phyloP scores from a whole-genome alignment of 2,329 filamentous ascomycete genomes.

The Colletotrichum sp. region DNA sequence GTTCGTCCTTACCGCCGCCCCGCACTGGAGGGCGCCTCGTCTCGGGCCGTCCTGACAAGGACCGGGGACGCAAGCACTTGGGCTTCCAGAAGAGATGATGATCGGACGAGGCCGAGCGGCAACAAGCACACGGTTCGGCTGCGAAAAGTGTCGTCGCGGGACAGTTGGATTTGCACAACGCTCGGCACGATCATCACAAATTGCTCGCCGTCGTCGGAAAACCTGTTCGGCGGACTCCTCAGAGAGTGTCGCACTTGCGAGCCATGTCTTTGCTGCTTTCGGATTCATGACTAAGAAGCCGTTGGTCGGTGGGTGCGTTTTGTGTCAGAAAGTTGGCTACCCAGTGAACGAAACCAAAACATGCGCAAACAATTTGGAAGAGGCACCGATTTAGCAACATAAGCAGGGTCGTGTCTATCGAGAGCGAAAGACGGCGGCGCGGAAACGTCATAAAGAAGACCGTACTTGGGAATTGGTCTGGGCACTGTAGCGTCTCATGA shows the following conservation, averaged over 20 bases:
- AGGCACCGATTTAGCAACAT: background rate
- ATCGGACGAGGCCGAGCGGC: background rate
- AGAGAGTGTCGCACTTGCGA: background rate
- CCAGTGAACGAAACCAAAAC: background rate
- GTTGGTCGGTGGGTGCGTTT: background rate
- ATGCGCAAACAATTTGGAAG: background rate
- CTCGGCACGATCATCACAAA: background rate
- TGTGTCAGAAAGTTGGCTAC: background rate
- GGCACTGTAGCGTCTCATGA: background rate
- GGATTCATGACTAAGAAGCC: background rate
- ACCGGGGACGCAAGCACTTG: background rate
- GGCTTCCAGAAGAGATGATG: background rate
- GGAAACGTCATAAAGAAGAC: background rate
- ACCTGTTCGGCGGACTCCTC: background rate
- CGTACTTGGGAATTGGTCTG: background rate
- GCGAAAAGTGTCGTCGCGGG: background rate
- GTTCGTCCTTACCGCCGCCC: background rate
- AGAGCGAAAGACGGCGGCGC: background rate
- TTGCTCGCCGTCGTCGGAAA: background rate
- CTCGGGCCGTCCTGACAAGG: slow-evolving; percentile 18
- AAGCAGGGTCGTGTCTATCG: background rate
- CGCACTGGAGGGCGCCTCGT: slow-evolving; percentile 2
- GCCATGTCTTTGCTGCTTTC: background rate
- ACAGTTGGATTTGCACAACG: background rate
- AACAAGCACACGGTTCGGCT: background rate